These are phyloP conservation scores for Trichoderma sp. DNA, from an alignment of 2,329 filamentous ascomycete species.

Conservation along the genomic window DNA sequence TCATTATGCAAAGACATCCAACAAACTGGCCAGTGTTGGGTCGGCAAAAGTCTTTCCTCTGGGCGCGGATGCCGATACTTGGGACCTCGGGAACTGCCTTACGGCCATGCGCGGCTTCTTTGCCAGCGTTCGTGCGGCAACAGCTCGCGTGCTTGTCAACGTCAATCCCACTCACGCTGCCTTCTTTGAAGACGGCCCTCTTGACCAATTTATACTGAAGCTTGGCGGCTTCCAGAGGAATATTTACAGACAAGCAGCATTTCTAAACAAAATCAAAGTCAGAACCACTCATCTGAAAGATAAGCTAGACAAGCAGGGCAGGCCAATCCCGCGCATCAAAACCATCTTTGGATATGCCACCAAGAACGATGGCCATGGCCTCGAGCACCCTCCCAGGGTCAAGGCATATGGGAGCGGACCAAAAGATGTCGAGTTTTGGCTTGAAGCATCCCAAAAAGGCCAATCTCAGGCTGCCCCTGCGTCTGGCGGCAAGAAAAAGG, in stretches of 20 bases:
- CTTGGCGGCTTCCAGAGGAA: conserved; percentile 16
- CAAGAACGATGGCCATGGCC: conserved; percentile 36
- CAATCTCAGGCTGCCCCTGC: conserved; percentile 23
- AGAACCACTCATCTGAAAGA: conserved; percentile 43
- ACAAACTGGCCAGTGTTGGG: conserved; percentile 34
- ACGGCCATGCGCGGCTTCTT: conserved; percentile 36
- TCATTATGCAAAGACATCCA: conserved; percentile 36
- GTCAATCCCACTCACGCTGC: conserved; percentile 40
- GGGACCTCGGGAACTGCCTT: conserved; percentile 35
- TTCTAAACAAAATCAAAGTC: conserved; percentile 43
- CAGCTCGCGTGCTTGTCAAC: conserved; percentile 27
- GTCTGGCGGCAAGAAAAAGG: conserved; percentile 21
- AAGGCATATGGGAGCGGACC: conserved; percentile 47
- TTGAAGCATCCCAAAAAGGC: conserved; percentile 33
- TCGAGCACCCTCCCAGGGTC: conserved; percentile 34
- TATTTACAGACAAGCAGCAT: conserved; percentile 33
- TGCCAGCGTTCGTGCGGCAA: conserved; percentile 27
- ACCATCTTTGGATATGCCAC: conserved; percentile 42
- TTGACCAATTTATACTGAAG: conserved; percentile 29
- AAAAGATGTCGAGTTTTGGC: conserved; percentile 57
- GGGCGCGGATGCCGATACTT: background rate
- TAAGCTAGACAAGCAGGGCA: conserved; percentile 36
- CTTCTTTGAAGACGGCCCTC: conserved; percentile 36
- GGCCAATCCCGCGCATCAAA: conserved; percentile 41
- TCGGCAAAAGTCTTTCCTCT: conserved; percentile 35